Percentiles rank a stretch among this genome's conserved stretches.
Conservation (phyloP, 805 yeast species). For the Cyberlindnera meyerae region DNA sequence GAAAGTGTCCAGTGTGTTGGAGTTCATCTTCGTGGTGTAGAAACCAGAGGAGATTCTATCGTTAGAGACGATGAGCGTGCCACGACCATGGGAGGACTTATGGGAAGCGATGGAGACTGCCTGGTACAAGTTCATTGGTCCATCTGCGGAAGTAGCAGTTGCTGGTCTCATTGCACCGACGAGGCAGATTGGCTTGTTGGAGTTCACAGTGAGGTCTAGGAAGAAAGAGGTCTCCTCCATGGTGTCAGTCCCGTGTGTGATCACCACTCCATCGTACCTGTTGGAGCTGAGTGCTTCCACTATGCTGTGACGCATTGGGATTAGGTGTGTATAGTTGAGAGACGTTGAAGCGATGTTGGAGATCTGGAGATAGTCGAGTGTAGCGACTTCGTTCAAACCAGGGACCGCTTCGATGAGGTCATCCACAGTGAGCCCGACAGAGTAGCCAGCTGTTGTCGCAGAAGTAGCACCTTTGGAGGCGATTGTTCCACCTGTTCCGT, state of each 20-base stretch:
- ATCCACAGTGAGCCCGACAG: conserved; percentile 46
- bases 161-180: conserved; percentile 70
- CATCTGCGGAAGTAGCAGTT: conserved; percentile 65
- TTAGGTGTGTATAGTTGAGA: conserved; percentile 41
- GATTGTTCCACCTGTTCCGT: conserved; percentile 58
- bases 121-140: conserved; percentile 67
- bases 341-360: conserved; percentile 59
- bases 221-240: conserved; percentile 65
- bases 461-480: conserved; percentile 46
- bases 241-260: conserved; percentile 68
- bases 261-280: conserved; percentile 52
- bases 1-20: conserved; percentile 64
- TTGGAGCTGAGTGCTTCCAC: conserved; percentile 35
- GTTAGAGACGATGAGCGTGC: conserved; percentile 56
- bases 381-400: conserved; percentile 48
- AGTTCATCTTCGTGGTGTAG: conserved; percentile 62
- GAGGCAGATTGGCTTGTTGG: conserved; percentile 31
- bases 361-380: conserved; percentile 34
- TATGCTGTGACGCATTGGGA: conserved; percentile 42
- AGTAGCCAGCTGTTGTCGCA: conserved; percentile 50
- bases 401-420: conserved; percentile 52
- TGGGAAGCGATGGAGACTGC: conserved; percentile 59
- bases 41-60: conserved; percentile 66
- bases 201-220: conserved; percentile 42
- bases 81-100: conserved; percentile 46